phyloP scores from a whole-genome alignment of 2,329 filamentous ascomycete genomes.

The Aspergillus neoniger region DNA sequence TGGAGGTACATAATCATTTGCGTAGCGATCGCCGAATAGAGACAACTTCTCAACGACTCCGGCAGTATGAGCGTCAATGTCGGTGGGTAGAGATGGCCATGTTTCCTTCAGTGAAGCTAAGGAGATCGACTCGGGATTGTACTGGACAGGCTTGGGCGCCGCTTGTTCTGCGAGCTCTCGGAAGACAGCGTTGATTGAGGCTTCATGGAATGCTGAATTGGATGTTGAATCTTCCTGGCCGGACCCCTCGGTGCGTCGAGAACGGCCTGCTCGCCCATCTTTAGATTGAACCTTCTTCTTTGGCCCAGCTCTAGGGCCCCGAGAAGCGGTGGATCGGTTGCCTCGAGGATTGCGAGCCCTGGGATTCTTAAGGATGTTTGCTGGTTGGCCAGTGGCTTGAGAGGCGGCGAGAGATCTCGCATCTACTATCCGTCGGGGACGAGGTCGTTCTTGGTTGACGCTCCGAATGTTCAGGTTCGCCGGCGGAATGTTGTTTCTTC shows the following conservation, averaged over 20 bases:
- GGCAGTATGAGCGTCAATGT: constrained; percentile 28
- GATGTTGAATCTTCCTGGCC: constrained; percentile 23
- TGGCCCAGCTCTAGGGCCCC: constrained; percentile 24
- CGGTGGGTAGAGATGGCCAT: constrained; percentile 43
- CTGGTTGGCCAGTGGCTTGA: constrained; percentile 27
- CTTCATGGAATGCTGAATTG: constrained; percentile 23
- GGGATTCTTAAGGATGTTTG: constrained; percentile 35
- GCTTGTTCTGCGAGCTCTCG: constrained; percentile 33
- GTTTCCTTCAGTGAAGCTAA: constrained; percentile 37
- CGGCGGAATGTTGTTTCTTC: constrained; percentile 17
- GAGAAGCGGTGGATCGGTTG: constrained; percentile 19
- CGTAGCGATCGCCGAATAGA: constrained; percentile 36
- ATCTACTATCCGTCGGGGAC: constrained; percentile 36
- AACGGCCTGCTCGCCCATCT: constrained; percentile 13
- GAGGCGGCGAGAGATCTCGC: constrained; percentile 40
- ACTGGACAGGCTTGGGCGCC: constrained; percentile 36
- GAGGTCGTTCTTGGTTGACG: constrained; percentile 20
- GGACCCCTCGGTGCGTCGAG: constrained; percentile 14
- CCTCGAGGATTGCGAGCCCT: constrained; percentile 26
- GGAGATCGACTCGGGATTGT: constrained; percentile 37
- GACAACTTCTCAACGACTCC: constrained; percentile 39
- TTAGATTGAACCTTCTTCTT: constrained; percentile 18
- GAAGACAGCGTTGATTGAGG: constrained; percentile 33
- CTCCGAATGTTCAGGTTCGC: constrained; percentile 23
- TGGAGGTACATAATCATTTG: constrained; percentile 38